Evolutionary conservation across 441 rosid species (phyloP).

Genomic region (Pelargonium citronellum): DNA sequence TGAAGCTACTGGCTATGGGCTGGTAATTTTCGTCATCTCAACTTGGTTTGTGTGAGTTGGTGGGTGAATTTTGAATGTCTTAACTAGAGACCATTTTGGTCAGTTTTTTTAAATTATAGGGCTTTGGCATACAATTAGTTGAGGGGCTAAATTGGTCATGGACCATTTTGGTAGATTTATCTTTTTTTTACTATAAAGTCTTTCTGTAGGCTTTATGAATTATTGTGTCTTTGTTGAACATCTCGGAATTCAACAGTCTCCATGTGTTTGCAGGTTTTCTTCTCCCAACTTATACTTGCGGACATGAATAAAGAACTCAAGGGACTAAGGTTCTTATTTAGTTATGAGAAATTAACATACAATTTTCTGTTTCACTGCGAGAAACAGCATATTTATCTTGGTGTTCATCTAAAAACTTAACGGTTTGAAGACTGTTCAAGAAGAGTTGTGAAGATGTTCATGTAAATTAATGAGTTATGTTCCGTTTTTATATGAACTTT

Average conservation of each 20-base stretch:
- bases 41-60: constrained; percentile 15
- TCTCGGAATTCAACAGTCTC: constrained; percentile 19
- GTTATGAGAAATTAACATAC: constrained; percentile 12
- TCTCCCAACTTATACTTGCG: constrained; percentile 86
- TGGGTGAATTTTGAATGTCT: background rate
- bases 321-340: constrained; percentile 66
- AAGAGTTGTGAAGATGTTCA: background rate
- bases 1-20: constrained; percentile 99
- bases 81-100: too few species aligned
- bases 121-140: too few species aligned
- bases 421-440: background rate
- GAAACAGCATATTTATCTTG: background rate
- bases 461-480: constrained; percentile 6
- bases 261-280: constrained; percentile 73
- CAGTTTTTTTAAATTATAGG: too few species aligned
- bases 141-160: too few species aligned
- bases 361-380: background rate
- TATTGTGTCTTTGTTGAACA: constrained; percentile 4
- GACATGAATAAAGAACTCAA: constrained; percentile 94
- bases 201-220: constrained; percentile 8
- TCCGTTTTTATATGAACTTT: constrained; percentile 18
- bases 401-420: background rate
- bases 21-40: constrained; percentile 49
- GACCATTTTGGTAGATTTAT: too few species aligned
- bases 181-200: background rate